Base-by-base conservation (phyloP, 2,329 filamentous ascomycete genomes). In the Ascochyta rabiei region DNA sequence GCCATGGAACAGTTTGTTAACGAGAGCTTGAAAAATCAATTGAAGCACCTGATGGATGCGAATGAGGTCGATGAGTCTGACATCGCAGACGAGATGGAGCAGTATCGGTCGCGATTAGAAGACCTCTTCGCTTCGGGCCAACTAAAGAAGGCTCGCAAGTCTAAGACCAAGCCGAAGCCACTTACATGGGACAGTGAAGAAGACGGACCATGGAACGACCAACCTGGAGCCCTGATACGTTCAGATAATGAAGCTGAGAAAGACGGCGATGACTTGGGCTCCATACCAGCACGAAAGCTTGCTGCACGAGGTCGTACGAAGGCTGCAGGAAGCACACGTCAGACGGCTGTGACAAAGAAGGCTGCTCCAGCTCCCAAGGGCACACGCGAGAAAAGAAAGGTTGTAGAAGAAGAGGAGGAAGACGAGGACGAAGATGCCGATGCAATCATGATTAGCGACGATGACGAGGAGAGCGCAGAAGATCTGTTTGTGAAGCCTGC, bases 131-230 rank as follows among this genome's bases (percentile, higher is more conserved):
- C 82, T 12, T 84, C 83, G 15, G 90, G 90, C 2, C 77, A 83
- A 40, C 71, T 86, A 33, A 87, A 84, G 75, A 80, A 79, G 42
- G 67, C 62, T 38, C 82, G 81, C 66, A 84, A 80, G 67, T 73
- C 75, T 53, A 85, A 80, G 60, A 80, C 90, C 56, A 93, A 90
- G 70, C 87, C 90, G 0, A 90, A 87, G 71, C 93, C 93, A 1
- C 83, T 85, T 10, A 82, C 81, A 2, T 98, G 93, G 92, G 91
- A 98, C 69, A 90, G 86, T n/a, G 93, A 98, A 61, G 79, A 93
- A 23, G 89, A 96, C 44, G 95, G 93, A 0, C 82, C 83, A 45
- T 98, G 93, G 93, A 89, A 89, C 56, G 89, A 95, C 42, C 86
- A 91, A 54, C 85, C 89, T 0, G 87, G 84, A 7, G 90, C 88